phyloP scores from a whole-genome alignment of 441 rosid genomes.

The Omphalea diandra region DNA sequence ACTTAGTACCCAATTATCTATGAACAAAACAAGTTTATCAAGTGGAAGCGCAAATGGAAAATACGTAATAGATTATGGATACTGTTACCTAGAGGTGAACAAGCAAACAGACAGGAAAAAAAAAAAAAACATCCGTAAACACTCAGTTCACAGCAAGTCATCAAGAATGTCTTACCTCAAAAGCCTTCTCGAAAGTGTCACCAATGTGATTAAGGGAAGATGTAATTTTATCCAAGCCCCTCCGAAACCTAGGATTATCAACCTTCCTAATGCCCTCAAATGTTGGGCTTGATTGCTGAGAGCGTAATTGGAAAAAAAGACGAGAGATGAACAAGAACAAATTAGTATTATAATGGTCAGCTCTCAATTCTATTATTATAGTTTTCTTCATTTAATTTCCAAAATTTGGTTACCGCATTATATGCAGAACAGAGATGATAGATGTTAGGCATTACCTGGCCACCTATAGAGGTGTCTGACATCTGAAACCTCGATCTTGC shows the following conservation, averaged over 20 bases:
- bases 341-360: neutral
- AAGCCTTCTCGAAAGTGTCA: slow-evolving; percentile 80
- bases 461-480: slow-evolving; percentile 36
- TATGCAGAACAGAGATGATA: neutral
- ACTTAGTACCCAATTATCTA: neutral
- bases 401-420: neutral
- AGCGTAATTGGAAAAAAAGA: slow-evolving; percentile 22
- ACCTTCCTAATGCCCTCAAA: slow-evolving; percentile 47
- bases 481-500: slow-evolving; percentile 33
- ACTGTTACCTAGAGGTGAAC: neutral
- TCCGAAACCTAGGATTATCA: slow-evolving; percentile 68
- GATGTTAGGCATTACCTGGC: slow-evolving; percentile 38
- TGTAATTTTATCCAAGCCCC: slow-evolving; percentile 64
- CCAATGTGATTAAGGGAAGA: slow-evolving; percentile 81
- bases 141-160: neutral
- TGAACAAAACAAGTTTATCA: neutral
- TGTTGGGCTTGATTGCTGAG: slow-evolving; percentile 30
- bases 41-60: neutral
- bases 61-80: neutral
- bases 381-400: neutral
- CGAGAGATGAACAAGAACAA: neutral
- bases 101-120: neutral
- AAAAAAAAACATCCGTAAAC: neutral
- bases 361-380: neutral
- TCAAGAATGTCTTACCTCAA: slow-evolving; percentile 50